Base-by-base conservation (phyloP, 352 stramenopile genomes). In the Globisporangium acanthophoron region DNA sequence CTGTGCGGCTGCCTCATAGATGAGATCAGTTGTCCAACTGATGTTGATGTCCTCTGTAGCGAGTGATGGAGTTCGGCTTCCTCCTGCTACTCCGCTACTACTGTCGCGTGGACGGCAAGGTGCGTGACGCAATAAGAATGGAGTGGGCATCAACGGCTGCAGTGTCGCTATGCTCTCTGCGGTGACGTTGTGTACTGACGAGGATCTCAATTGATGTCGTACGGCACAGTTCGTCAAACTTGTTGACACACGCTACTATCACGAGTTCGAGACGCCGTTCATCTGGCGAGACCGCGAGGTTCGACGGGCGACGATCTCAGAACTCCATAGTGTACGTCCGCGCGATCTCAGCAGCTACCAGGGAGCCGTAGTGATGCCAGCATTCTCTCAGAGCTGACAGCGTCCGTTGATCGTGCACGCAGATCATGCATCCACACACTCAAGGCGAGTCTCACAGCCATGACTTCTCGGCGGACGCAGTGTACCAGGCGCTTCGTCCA, bases 11-110 rank as follows among this genome's bases (percentile, higher is more conserved):
- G 33, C 33, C 11, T 5, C 13, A 5, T 18, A 13, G 37, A 43
- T 13, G 37, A 18, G 37, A 18, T 5, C 37, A 12, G 12, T 2
- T 3, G 37, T 3, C 5, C 5, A 12, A 18, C 37, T 43, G 37
- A 43, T 4, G 27, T 4, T 31, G 4, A 1, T 15, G 29, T 49
- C 0, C 15, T 6, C 9, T 54, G 11, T 33, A 86, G 78, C 64
- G 78, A 48, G 78, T 81, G 29, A 88, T 88, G 78, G 64, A 65
- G 8, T 88, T 88, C 56, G 78, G 78, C 0, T 88, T 87, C 37
- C 72, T 88, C 16, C 45, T 88, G 4, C 65, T 88, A 12, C 85
- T 71, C 61, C 75, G 78, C 51, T 84, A 85, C 46, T 88, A 81
- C 59, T 82, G 74, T 44, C 72, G 78, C 20, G 56, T 88, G 12